Evolutionary conservation across 176 grass and related monocot genomes (phyloP).

Genomic region (Poa annua): DNA sequence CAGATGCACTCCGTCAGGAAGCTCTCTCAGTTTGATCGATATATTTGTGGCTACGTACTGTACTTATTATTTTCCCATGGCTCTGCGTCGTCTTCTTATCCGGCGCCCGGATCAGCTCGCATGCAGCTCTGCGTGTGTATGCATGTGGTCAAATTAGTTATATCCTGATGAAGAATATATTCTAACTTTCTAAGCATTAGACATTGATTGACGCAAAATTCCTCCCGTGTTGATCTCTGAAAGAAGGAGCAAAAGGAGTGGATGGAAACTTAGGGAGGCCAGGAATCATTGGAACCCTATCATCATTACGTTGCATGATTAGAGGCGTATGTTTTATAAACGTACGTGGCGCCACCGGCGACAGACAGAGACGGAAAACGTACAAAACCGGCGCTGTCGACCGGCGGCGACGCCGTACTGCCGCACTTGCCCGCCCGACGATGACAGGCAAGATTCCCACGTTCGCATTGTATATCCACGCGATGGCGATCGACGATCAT

Average conservation of each 20-base stretch:
- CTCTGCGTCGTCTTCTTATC: not conserved
- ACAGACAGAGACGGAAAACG: not conserved
- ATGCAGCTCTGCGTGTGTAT: no score
- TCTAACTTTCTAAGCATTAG: not conserved
- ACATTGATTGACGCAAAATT: not conserved
- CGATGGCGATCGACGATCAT: not conserved
- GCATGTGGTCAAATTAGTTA: not conserved
- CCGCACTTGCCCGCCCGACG: not conserved
- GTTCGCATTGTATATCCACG: not conserved
- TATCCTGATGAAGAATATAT: not conserved
- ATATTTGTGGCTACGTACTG: not conserved
- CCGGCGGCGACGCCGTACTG: slow-evolving; percentile 2
- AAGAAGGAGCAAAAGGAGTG: not conserved
- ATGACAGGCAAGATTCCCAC: not conserved
- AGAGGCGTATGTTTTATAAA: not conserved
- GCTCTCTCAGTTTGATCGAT: not conserved
- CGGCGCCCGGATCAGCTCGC: not conserved
- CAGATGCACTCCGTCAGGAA: no score
- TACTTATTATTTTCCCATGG: not conserved
- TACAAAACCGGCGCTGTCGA: slow-evolving; percentile 30
- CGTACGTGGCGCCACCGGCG: not conserved
- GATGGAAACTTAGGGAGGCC: not conserved
- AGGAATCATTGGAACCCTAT: slow-evolving; percentile 23
- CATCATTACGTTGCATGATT: not conserved
- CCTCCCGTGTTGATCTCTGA: not conserved